These are phyloP conservation scores for Euryodendron excelsum DNA, from an alignment of 148 eudicot genomes.

Conservation along the genomic window DNA sequence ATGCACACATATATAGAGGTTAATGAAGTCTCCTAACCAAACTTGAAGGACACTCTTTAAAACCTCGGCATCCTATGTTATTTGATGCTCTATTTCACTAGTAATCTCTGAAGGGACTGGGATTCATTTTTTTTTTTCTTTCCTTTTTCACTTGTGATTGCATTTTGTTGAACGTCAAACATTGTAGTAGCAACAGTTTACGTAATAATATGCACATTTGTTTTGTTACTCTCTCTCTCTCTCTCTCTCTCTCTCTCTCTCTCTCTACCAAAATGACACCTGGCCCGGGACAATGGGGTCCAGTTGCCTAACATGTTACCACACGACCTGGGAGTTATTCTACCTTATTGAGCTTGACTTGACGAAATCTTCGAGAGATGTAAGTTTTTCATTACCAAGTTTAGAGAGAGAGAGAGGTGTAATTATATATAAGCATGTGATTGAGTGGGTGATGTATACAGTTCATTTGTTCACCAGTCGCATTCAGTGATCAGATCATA, in stretches of 20 bases:
- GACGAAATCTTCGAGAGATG: too few species aligned
- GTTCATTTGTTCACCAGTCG: slow-evolving; percentile 25
- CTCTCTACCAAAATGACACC: too few species aligned
- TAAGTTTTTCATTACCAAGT: too few species aligned
- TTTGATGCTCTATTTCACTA: neutral
- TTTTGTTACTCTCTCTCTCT: neutral
- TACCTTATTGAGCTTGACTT: too few species aligned
- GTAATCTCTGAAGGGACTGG: neutral
- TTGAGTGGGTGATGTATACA: slow-evolving; percentile 19
- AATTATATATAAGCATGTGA: neutral
- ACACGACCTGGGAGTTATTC: too few species aligned
- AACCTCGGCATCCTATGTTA: neutral
- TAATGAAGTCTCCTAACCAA: neutral
- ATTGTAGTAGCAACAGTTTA: neutral
- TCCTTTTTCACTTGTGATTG: neutral
- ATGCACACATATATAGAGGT: neutral
- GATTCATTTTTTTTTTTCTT: neutral
- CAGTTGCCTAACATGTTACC: too few species aligned
- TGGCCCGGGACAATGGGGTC: too few species aligned
- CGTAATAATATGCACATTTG: neutral
- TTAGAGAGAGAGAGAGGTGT: too few species aligned
- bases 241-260: neutral
- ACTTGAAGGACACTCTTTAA: neutral
- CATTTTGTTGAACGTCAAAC: slow-evolving; percentile 3
- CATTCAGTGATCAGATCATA: slow-evolving; percentile 9